Conservation (phyloP, 768 basidiomycete genomes). For the Psilocybe cubensis region DNA sequence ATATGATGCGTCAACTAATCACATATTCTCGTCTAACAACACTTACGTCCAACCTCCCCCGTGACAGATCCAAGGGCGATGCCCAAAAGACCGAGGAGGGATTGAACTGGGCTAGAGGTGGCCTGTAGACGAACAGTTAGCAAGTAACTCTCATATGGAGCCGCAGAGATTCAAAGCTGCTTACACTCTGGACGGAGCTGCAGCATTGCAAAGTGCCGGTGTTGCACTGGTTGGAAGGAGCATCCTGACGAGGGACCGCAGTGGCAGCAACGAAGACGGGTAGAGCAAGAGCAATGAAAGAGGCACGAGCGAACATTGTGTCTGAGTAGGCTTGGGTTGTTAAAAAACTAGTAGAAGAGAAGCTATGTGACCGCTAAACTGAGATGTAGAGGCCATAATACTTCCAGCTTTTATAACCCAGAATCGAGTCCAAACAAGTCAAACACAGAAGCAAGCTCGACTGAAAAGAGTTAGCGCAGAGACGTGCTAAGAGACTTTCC, state of each 20-base stretch:
- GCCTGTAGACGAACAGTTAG: constrained; percentile 15
- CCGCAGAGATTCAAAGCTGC: background rate
- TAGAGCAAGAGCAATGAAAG: constrained; percentile 28
- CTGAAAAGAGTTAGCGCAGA: background rate
- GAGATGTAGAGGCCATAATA: constrained; percentile 7
- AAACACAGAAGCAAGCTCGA: background rate
- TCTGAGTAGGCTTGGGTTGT: constrained; percentile 2
- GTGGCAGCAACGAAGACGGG: constrained; percentile 30
- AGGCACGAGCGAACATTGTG: constrained; percentile 32
- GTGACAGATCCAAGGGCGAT: constrained; percentile 19
- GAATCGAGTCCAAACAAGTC: background rate
- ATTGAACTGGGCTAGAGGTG: constrained; percentile 8
- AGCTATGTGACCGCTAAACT: constrained; percentile 24
- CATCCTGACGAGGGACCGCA: constrained; percentile 23
- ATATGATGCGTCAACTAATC: background rate
- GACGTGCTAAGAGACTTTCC: background rate
- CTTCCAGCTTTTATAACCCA: constrained; percentile 17
- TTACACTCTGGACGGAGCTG: constrained; percentile 23
- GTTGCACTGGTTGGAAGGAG: constrained; percentile 27
- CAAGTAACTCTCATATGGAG: background rate
- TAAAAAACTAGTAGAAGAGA: constrained; percentile 20
- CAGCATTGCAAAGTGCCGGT: constrained; percentile 34
- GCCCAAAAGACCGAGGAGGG: constrained; percentile 30
- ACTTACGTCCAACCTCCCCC: constrained; percentile 20
- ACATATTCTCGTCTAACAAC: background rate